phyloP scores from a whole-genome alignment of 2,329 filamentous ascomycete species.

The Rutstroemia sp. region DNA sequence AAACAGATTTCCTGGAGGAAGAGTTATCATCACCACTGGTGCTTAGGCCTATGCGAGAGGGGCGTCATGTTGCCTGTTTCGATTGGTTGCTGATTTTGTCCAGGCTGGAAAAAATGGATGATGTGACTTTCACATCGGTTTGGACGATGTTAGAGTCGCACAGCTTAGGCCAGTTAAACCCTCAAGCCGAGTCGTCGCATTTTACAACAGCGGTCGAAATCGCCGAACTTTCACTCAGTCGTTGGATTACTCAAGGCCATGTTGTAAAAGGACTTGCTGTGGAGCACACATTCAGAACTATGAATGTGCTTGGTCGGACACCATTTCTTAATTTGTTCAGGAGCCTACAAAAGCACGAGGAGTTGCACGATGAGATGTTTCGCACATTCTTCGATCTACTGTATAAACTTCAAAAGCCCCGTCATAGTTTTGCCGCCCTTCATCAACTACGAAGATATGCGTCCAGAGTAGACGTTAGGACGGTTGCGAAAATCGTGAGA shows the following conservation, averaged over 20 bases:
- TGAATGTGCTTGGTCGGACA: not conserved
- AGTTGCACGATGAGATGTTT: slow-evolving; percentile 11
- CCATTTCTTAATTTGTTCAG: not conserved
- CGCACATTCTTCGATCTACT: slow-evolving; percentile 8
- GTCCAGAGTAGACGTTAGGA: not conserved
- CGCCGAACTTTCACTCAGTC: slow-evolving; percentile 12
- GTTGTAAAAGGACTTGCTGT: slow-evolving; percentile 9
- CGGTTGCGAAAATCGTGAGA: not conserved
- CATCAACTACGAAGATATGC: not conserved
- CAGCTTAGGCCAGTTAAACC: not conserved
- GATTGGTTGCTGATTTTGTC: slow-evolving; percentile 18
- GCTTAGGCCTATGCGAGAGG: not conserved
- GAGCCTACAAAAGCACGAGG: not conserved
- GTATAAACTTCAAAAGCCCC: not conserved
- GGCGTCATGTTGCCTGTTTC: slow-evolving; percentile 1
- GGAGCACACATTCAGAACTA: slow-evolving; percentile 2
- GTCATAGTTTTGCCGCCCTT: not conserved
- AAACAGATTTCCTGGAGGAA: not conserved
- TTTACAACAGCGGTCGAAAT: slow-evolving; percentile 2
- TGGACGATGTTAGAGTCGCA: slow-evolving; percentile 5
- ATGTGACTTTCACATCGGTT: slow-evolving; percentile 7
- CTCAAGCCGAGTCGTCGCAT: not conserved
- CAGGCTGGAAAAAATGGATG: slow-evolving; percentile 9
- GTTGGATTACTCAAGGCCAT: slow-evolving; percentile 17
- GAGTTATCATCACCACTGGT: not conserved